These are phyloP conservation scores for Inonotus obliquus DNA, from an alignment of 1,284 basidiomycete species.

Conservation along the genomic window DNA sequence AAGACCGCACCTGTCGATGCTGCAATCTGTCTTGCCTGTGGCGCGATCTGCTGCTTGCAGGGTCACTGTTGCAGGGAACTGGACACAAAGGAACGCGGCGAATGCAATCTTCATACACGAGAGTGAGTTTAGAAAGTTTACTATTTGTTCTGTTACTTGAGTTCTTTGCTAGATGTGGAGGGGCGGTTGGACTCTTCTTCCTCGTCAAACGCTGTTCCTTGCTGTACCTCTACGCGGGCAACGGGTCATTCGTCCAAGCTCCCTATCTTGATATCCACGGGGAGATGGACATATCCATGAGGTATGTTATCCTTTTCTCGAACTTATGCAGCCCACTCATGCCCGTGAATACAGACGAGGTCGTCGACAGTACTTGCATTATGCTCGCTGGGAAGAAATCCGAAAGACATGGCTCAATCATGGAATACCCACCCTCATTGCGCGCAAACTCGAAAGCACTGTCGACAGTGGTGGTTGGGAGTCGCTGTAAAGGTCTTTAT, in stretches of 20 bases:
- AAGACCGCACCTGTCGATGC: constrained; percentile 79
- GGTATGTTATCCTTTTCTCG: constrained; percentile 43
- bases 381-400: constrained; percentile 87
- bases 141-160: constrained; percentile 13
- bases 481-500: constrained; percentile 54
- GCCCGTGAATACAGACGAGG: constrained; percentile 54
- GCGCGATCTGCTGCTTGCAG: constrained; percentile 85
- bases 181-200: constrained; percentile 86
- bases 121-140: constrained; percentile 56
- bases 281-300: constrained; percentile 89
- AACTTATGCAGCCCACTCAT: background rate
- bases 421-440: constrained; percentile 85
- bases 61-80: constrained; percentile 87
- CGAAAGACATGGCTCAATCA: constrained; percentile 89
- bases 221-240: constrained; percentile 86
- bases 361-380: constrained; percentile 84
- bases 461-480: constrained; percentile 95
- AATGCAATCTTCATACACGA: constrained; percentile 95
- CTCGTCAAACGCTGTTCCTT: constrained; percentile 91
- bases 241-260: constrained; percentile 83
- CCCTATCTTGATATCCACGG: constrained; percentile 96
- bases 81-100: constrained; percentile 63
- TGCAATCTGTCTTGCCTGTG: constrained; percentile 91
- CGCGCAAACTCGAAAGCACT: constrained; percentile 82
- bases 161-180: constrained; percentile 68